phyloP scores from a whole-genome alignment of 768 basidiomycete genomes.

The Psilocybe cubensis region DNA sequence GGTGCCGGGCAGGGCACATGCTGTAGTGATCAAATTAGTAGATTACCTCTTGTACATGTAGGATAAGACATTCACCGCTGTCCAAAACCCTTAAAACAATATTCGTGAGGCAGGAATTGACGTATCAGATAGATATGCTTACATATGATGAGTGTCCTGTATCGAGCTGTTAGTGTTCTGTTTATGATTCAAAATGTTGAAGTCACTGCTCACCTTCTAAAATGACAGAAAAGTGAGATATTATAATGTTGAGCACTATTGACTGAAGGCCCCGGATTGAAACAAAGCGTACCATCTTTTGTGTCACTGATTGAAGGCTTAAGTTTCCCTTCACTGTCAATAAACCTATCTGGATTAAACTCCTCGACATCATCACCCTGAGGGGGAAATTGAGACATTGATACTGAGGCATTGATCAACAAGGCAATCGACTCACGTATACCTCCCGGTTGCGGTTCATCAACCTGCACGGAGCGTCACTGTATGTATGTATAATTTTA shows the following conservation, averaged over 20 bases:
- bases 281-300: not conserved
- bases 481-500: too few relatives aligned
- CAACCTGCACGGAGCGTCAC: too few relatives aligned
- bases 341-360: slow-evolving; percentile 4
- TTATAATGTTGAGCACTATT: not conserved
- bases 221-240: too few relatives aligned
- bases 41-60: too few relatives aligned
- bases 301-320: not conserved
- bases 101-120: not conserved
- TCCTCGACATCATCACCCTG: not conserved
- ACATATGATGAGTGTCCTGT: not conserved
- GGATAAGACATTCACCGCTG: too few relatives aligned
- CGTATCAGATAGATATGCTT: not conserved
- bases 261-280: not conserved
- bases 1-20: not conserved
- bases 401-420: too few relatives aligned
- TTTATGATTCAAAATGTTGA: not conserved
- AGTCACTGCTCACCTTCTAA: too few relatives aligned
- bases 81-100: too few relatives aligned
- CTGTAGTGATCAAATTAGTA: not conserved
- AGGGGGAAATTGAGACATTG: not conserved
- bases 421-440: not conserved
- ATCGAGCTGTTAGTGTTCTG: not conserved
- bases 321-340: not conserved
- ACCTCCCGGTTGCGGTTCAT: not conserved